Evolutionary conservation across 2,329 filamentous ascomycete genomes (phyloP).

Genomic region (Colletotrichum kahawae): DNA sequence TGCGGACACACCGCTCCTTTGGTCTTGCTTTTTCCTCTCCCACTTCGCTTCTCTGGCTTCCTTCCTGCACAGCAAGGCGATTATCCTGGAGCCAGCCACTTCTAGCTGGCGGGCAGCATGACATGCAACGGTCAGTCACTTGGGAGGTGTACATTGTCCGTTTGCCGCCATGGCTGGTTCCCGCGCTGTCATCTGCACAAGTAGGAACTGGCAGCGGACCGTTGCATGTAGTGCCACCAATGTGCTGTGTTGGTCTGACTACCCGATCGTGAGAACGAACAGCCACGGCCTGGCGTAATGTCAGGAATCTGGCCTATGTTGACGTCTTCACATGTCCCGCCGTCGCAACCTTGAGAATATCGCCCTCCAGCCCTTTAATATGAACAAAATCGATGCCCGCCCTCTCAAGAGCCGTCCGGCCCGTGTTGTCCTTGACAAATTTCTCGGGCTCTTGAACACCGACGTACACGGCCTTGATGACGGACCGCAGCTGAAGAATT

Average conservation of each 20-base stretch:
- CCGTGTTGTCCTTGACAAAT: conserved; percentile 85
- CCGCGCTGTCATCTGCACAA: neutral
- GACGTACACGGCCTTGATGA: conserved; percentile 80
- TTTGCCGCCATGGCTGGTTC: neutral
- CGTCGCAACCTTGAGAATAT: conserved; percentile 82
- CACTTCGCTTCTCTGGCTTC: neutral
- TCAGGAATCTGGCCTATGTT: neutral
- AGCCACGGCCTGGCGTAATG: neutral
- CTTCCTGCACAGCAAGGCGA: neutral
- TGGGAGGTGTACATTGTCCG: neutral
- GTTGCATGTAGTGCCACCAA: neutral
- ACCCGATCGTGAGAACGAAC: neutral
- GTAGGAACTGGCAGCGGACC: neutral
- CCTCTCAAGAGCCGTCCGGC: conserved; percentile 70
- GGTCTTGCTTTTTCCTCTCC: neutral
- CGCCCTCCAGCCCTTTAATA: conserved; percentile 76
- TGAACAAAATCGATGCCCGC: conserved; percentile 77
- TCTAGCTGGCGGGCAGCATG: neutral
- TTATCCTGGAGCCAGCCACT: neutral
- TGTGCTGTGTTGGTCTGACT: neutral
- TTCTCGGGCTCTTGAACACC: conserved; percentile 89
- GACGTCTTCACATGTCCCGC: conserved; percentile 68
- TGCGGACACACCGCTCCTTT: neutral
- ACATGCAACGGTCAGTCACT: neutral
- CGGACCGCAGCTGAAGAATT: conserved; percentile 66